Percentiles rank a stretch among this genome's conserved stretches.
phyloP scores from a whole-genome alignment of 1,139 yeast species.

The Nakaseomyces nivariensis region DNA sequence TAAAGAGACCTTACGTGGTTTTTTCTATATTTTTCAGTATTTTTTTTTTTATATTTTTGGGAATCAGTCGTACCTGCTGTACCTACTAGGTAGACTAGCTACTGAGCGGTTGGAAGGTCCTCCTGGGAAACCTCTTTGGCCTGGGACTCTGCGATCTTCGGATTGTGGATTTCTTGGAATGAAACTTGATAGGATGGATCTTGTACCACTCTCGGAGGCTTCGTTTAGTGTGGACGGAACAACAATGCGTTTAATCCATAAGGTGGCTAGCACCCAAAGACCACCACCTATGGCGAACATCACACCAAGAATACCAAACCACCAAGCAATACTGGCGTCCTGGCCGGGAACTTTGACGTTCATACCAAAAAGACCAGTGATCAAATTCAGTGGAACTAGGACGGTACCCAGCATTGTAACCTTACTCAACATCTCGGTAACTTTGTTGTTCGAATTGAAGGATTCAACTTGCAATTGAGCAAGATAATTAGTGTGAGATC shows the following conservation, averaged over 20 bases:
- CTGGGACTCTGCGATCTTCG: conserved; percentile 9
- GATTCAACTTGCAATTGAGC: conserved; percentile 93
- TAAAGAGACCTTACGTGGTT: background rate
- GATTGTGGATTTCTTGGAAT: conserved; percentile 14
- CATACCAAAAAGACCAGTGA: conserved; percentile 95
- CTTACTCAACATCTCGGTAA: conserved; percentile 78
- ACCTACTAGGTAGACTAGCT: conserved; percentile 23
- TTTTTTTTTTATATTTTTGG: background rate
- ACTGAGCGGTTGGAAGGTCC: conserved; percentile 20
- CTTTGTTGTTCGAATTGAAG: conserved; percentile 71
- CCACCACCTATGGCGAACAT: conserved; percentile 33
- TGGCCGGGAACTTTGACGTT: conserved; percentile 82
- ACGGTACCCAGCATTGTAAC: conserved; percentile 88
- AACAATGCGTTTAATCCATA: conserved; percentile 32
- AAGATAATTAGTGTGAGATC: conserved; percentile 84
- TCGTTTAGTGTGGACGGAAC: conserved; percentile 29
- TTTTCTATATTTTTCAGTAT: background rate
- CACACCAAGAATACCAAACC: conserved; percentile 55
- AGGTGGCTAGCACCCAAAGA: conserved; percentile 32
- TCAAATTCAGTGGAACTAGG: conserved; percentile 77
- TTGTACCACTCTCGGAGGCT: conserved; percentile 27
- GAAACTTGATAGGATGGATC: conserved; percentile 29
- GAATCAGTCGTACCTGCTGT: conserved; percentile 19
- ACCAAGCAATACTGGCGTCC: conserved; percentile 41
- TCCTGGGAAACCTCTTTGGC: conserved; percentile 11